Base-by-base conservation (phyloP, 768 basidiomycete species). In the Mycena amicta region DNA sequence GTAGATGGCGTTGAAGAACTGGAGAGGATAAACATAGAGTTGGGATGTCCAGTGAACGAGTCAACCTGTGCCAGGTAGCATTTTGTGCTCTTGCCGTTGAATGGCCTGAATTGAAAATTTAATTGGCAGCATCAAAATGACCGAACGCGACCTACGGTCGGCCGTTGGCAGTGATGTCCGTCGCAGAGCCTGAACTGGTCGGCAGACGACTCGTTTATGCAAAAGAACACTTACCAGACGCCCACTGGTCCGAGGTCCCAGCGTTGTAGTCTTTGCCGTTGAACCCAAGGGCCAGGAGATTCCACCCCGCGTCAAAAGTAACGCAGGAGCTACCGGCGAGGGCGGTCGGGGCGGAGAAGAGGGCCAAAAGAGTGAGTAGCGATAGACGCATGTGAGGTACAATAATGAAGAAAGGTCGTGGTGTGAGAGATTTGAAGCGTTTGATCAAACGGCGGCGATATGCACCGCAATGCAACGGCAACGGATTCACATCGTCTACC, bases 1-100 rank as follows among this genome's bases (percentile, higher is more conserved):
- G 66, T 96, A 96, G 68, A 96, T 79, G 37, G 92, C 88, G 65
- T 96, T 96, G 68, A 79, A 80, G 75, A 87, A 95, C 84, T 96
- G 72, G 16, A n/a, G n/a, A n/a, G n/a, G n/a, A n/a, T n/a, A n/a
- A n/a, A n/a, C n/a, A n/a, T n/a, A n/a, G n/a, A n/a, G n/a, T n/a
- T n/a, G n/a, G n/a, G n/a, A n/a, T n/a, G n/a, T n/a, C n/a, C n/a
- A n/a, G n/a, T n/a, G n/a, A n/a, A n/a, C n/a, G 33, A 4, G 62
- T 73, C 58, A 63, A 83, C 88, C 74, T 89, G 80, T 5, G 90
- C 82, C 50, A 92, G 81, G 73, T 87, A 92, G 73, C 90, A 92
- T 6, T 84, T 87, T 1, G 84, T 81, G 67, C 80, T 84, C 30
- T 69, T 61, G 23, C 81, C 84, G 67, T 89, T 77, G 62, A 92